Base-by-base conservation (phyloP, 163 green algal species). In the Scenedesmus sp. region DNA sequence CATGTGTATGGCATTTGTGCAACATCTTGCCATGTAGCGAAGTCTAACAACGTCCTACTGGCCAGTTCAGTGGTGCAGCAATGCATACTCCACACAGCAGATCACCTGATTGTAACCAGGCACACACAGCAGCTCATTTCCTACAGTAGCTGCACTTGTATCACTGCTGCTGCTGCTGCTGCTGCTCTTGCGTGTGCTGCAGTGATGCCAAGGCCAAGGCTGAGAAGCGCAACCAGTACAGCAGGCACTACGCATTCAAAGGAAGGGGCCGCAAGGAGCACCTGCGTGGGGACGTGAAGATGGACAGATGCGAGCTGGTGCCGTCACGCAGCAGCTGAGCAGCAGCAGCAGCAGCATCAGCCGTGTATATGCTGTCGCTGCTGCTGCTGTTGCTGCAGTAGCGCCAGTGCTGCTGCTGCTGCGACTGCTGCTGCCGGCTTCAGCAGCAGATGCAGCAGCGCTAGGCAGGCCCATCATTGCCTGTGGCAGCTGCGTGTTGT, bases 191-290 rank as follows among this genome's bases (percentile, higher is more conserved):
- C 34, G 23, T 79, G 70, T 79, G 66, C 62, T 67, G 88, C 88
- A 92, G 88, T 64, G 88, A 92, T 64, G 91, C 93, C 66, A 94
- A 94, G 89, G 94, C 94, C 2, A 94, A 96, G 84, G 90, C 89
- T 23, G 94, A 96, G 92, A 94, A 94, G 86, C 93, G 94, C 59
- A 92, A 92, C n/a, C 89, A 84, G 16, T 96, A 96, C 94, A 93
- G 91, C 46, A 93, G 94, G 16, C 94, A 96, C 76, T 96, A 96
- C 57, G 94, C 94, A 0, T 94, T 96, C 87, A 96, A 96, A 83
- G 94, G 94, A 0, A 89, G 94, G 26, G 94, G 94, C 3, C 92
- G 94, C 18, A 96, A 96, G 74, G 94, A 96, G 90, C 91, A 93
- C 54, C 77, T 94, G n/a, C 90, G 91, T 0, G 77, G 87, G 3